Evolutionary conservation across 352 stramenopile species (phyloP).

Genomic region (Globisporangium emineosum): DNA sequence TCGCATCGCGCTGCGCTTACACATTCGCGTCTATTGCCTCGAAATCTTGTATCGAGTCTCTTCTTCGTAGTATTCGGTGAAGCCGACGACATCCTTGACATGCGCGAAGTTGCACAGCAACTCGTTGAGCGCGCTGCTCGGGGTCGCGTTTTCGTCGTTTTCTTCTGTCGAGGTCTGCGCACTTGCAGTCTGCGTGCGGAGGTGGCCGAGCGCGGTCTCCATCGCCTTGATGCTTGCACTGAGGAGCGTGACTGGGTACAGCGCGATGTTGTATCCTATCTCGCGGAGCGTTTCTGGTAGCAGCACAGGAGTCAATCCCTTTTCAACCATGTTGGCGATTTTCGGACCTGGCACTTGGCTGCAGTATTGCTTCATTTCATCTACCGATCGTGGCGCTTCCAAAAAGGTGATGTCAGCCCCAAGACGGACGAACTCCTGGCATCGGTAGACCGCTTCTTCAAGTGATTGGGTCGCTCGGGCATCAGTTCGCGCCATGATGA

Average conservation of each 20-base stretch:
- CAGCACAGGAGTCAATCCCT: conserved; percentile 91
- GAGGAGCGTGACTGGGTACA: conserved; percentile 93
- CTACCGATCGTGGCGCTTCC: conserved; percentile 86
- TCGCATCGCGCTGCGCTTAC: neutral
- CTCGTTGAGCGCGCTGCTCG: conserved; percentile 59
- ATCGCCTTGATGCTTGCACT: conserved; percentile 93
- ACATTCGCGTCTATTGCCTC: neutral
- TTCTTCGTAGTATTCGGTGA: conserved; percentile 90
- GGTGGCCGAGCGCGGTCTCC: conserved; percentile 80
- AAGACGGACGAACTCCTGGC: conserved; percentile 87
- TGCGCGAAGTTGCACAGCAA: conserved; percentile 77
- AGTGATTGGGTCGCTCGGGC: conserved; percentile 85
- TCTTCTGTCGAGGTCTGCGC: conserved; percentile 16
- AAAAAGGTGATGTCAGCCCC: conserved; percentile 96
- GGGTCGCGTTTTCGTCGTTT: conserved; percentile 28
- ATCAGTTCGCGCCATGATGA: conserved; percentile 95
- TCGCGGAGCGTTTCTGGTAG: conserved; percentile 77
- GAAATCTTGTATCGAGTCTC: conserved; percentile 42
- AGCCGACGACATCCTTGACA: conserved; percentile 92
- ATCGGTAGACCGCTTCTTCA: conserved; percentile 91
- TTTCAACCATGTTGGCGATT: conserved; percentile 85
- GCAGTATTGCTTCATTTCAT: conserved; percentile 93
- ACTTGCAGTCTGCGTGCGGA: conserved; percentile 51
- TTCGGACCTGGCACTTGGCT: conserved; percentile 87
- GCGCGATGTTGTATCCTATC: conserved; percentile 93